Evolutionary conservation across 148 eudicot genomes (phyloP), one percentile per base, ranked within the genome.

Genomic region (Linanthus parryae): DNA sequence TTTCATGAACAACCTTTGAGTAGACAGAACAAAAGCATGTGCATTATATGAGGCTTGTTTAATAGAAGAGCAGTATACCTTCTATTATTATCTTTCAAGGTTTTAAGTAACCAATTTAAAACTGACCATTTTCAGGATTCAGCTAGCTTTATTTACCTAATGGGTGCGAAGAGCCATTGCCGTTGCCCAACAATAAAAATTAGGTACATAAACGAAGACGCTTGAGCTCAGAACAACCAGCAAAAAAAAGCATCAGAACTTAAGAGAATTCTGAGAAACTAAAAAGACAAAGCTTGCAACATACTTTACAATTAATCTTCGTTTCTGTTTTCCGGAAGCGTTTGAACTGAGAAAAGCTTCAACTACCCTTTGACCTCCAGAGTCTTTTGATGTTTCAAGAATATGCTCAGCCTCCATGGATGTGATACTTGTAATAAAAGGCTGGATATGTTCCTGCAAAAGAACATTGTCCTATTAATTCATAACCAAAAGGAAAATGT

Each of bases 281-380:
- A 45, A 31, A 22, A 49, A 33, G 44, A 43, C 20, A 11, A 37
- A 30, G 28, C 50, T 42, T 7, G 45, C 16, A 47, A 48, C 77
- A 13, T 84, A 92, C 98, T 84, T 87, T 72, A 66, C 44, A 44
- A 87, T 53, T 54, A 92, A 57, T 72, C 80, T 87, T 58, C 78
- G 77, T 73, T 84, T 92, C 30, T 81, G 82, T 61, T 92, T 87
- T 36, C 71, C 75, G 16, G 81, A 67, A 55, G 78, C 83, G 59
- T 61, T 74, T 51, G 98, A 92, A 64, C 64, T 58, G 53, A 92
- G 83, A 63, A 92, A 87, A 60, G 90, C 84, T 77, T 92, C 96
- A 65, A 92, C 47, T 49, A 87, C 96, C 46, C 96, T 77, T 52
- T 91, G 80, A 59, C 98, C 98, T 40, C 85, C 70, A 52, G 74